A percentile compares a stretch with the other conserved stretches of the same genome.
Conservation (phyloP, 768 basidiomycete genomes). For the Hortiboletus flavorubellus region DNA sequence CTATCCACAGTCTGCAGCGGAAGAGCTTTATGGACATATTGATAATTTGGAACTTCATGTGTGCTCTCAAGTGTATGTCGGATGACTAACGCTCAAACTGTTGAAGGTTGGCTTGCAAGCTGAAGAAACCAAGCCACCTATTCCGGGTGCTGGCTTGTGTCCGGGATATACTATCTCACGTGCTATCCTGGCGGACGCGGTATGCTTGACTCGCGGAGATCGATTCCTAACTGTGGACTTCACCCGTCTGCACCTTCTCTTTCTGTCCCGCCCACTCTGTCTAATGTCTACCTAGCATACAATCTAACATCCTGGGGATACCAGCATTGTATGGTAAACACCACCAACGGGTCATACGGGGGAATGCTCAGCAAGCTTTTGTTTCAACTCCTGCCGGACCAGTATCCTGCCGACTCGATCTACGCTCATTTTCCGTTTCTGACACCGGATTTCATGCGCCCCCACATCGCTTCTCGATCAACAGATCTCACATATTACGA, state of each 20-base stretch:
- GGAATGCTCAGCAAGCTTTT: conserved; percentile 73
- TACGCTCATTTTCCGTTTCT: conserved; percentile 85
- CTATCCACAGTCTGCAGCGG: conserved; percentile 51
- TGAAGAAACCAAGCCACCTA: conserved; percentile 63
- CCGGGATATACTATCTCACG: conserved; percentile 83
- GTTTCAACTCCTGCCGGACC: conserved; percentile 64
- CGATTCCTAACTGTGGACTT: conserved; percentile 75
- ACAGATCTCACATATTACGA: conserved; percentile 44
- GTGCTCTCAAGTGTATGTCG: neutral
- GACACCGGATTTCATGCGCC: conserved; percentile 43
- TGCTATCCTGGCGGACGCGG: conserved; percentile 80
- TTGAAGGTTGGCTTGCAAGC: conserved; percentile 62
- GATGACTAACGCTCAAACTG: neutral
- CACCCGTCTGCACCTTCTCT: conserved; percentile 52
- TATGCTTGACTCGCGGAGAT: conserved; percentile 73
- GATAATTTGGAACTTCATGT: conserved; percentile 80
- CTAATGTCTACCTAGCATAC: conserved; percentile 43
- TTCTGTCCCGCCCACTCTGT: neutral
- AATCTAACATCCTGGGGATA: conserved; percentile 82
- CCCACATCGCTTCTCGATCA: conserved; percentile 42
- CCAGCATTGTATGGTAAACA: conserved; percentile 62
- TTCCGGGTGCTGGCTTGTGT: conserved; percentile 71
- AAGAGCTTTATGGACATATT: conserved; percentile 64
- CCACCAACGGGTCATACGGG: conserved; percentile 67
- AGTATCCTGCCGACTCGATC: conserved; percentile 60